Base-by-base conservation (phyloP, 768 basidiomycete species). In the Podaxis mareebaensis region DNA sequence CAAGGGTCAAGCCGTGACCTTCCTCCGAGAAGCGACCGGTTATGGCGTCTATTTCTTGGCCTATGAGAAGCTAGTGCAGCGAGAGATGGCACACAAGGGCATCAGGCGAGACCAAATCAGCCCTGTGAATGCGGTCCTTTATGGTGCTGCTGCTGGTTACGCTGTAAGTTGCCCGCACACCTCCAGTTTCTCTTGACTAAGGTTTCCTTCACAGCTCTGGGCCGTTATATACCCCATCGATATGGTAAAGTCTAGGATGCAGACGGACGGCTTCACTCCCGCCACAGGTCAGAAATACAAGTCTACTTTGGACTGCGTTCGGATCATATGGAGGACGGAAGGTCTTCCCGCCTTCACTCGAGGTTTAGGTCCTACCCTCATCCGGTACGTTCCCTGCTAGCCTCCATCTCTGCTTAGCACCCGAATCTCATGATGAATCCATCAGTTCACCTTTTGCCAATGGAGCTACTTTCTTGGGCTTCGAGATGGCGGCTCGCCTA, bases 241-340 rank as follows among this genome's bases (percentile, higher is more conserved):
- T 75, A 93, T 97, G 85, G 87, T 98, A 71, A 99, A 99, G 73
- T 94, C 93, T 28, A 87, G 95, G 58, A 91, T 98, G 83, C 96
- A 99, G 76, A 97, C 96, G 0, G 96, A 98, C 71, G 92, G 89
- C 0, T 95, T 95, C 74, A 81, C 85, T 11, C 76, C 86, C 3
- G 79, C 87, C 15, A 88, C 87, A 48, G 89, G 90, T 30, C 89
- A 89, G 68, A 93, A 92, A 71, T 98, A 97, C 75, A 82, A 80
- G 33, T 91, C 91, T 15, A 87, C 92, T 13, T 70, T 93, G 38
- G 89, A 97, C 70, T 96, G 93, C 67, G 87, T 92, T 36, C 84
- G 87, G 38, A 91, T 85, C 59, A 88, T 95, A 17, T 96, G 89
- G 90, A 78, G 85, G 60, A 83, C 87, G 8, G 94, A 96, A 73